Percentiles rank a stretch among this genome's conserved stretches.
phyloP scores from a whole-genome alignment of 257 asterid species.

The Orobanche coerulescens region DNA sequence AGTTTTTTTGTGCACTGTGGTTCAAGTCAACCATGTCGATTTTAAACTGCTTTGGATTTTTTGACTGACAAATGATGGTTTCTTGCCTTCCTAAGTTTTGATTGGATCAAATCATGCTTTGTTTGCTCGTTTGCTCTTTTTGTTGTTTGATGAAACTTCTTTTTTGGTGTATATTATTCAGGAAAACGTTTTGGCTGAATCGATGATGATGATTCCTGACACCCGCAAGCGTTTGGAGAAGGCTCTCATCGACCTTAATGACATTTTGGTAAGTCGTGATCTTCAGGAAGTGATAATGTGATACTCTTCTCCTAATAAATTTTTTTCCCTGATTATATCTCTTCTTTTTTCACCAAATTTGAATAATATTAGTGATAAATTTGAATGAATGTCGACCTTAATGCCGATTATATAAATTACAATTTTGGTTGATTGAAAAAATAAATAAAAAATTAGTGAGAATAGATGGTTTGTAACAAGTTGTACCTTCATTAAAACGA shows the following conservation, averaged over 20 bases:
- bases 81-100: background rate
- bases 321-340: too few relatives aligned
- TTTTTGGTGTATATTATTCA: constrained; percentile 24
- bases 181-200: constrained; percentile 89
- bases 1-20: background rate
- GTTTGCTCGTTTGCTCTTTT: constrained; percentile 3
- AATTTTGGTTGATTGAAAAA: too few relatives aligned
- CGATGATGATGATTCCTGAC: constrained; percentile 97
- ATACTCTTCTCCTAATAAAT: too few relatives aligned
- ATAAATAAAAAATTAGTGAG: too few relatives aligned
- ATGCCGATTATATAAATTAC: too few relatives aligned
- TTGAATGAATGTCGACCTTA: too few relatives aligned
- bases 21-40: background rate
- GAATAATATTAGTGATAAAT: too few relatives aligned
- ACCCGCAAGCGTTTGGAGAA: constrained; percentile 80
- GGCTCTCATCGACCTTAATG: constrained; percentile 63
- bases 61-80: background rate
- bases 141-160: background rate
- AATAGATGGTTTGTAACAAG: too few relatives aligned
- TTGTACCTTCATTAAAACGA: too few relatives aligned
- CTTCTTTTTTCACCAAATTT: too few relatives aligned
- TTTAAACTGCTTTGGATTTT: background rate
- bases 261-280: too few relatives aligned
- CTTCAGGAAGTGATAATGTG: too few relatives aligned
- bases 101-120: constrained; percentile 8